phyloP scores from a whole-genome alignment of 2,329 filamentous ascomycete species.

The Penicillium aurantiogriseum region DNA sequence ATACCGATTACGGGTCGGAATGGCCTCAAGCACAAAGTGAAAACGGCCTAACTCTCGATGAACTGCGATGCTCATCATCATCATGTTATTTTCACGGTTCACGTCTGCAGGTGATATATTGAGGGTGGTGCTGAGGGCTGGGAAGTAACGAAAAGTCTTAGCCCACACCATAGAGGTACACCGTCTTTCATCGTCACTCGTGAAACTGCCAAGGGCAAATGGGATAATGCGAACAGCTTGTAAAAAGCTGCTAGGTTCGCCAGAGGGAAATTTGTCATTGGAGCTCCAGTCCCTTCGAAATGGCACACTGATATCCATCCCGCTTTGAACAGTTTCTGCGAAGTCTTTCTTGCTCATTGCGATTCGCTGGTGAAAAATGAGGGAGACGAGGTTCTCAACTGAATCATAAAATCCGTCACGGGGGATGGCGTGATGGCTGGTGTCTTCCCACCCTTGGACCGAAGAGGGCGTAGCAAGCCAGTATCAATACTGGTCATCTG shows the following conservation, averaged over 20 bases:
- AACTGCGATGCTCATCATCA: not conserved
- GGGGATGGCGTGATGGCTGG: not conserved
- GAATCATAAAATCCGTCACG: not conserved
- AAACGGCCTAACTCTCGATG: not conserved
- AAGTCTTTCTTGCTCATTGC: not conserved
- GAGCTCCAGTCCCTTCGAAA: not conserved
- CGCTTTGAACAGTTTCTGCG: not conserved
- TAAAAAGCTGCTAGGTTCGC: no score
- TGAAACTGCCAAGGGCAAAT: not conserved
- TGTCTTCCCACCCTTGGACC: not conserved
- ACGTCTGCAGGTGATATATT: not conserved
- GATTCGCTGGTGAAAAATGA: not conserved
- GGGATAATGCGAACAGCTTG: not conserved
- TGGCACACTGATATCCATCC: not conserved
- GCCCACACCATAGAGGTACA: not conserved
- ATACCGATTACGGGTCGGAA: not conserved
- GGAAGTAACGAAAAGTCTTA: not conserved
- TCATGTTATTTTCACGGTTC: constrained; percentile 2
- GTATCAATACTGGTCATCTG: not conserved
- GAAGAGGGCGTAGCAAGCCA: not conserved
- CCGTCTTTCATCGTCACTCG: not conserved
- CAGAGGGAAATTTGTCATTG: not conserved
- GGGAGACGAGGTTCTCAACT: not conserved
- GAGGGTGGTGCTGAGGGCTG: not conserved
- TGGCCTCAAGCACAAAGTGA: constrained; percentile 2